Evolutionary conservation across 129 eudicot species (phyloP).

Genomic region (Solidago caesia): DNA sequence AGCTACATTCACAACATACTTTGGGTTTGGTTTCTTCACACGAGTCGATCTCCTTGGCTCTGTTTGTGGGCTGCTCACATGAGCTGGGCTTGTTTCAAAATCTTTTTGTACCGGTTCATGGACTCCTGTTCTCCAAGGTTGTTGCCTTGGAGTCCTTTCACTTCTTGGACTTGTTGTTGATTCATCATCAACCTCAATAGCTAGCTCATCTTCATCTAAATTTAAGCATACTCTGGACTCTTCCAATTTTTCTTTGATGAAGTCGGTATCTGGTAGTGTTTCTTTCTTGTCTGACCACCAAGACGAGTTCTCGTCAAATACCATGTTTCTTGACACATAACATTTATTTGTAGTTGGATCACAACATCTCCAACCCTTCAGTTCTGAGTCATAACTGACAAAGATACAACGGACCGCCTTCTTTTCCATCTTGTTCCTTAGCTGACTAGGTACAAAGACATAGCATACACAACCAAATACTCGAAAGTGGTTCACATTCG

Average conservation of each 20-base stretch:
- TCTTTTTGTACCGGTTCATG: too few relatives aligned
- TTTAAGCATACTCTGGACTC: not conserved
- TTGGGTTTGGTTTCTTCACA: not conserved
- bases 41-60: not conserved
- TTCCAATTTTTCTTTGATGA: not conserved
- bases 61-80: too few relatives aligned
- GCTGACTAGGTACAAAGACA: not conserved
- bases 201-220: not conserved
- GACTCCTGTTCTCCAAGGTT: too few relatives aligned
- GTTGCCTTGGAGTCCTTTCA: too few relatives aligned
- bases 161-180: too few relatives aligned
- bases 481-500: not conserved
- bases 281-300: not conserved
- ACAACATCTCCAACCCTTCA: not conserved
- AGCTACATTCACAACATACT: not conserved
- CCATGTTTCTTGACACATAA: not conserved
- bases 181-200: too few relatives aligned
- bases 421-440: not conserved
- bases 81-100: too few relatives aligned
- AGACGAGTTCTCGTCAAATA: not conserved
- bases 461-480: not conserved
- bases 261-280: not conserved
- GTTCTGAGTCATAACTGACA: not conserved
- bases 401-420: not conserved
- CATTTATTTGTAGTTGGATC: not conserved